Evolutionary conservation across 2,329 filamentous ascomycete genomes (phyloP), one percentile per base, ranked within the genome.

Genomic region (Fusarium sp.): DNA sequence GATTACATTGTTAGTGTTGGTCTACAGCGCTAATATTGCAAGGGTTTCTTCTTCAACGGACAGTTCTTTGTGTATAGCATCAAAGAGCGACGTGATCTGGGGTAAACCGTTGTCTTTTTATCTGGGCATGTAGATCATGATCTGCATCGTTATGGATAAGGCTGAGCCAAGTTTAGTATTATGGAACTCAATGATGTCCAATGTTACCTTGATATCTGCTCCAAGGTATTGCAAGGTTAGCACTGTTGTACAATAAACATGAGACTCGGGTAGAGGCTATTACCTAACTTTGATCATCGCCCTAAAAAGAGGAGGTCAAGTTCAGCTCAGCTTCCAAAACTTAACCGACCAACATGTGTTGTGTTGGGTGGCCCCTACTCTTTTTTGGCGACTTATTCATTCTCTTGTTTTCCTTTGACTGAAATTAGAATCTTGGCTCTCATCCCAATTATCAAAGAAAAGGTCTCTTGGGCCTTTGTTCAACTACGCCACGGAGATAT

Each of bases 381-480:
- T 27, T 27, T 38, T 34, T 42, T 12, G 34, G 15, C 32, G 24
- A 27, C 22, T 16, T 14, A 16, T 43, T 43, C 18, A 27, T 22
- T 25, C 6, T 30, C n/a, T 25, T 50, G 20, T 24, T 15, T 25
- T 22, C 14, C 22, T 22, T 29, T 22, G n/a, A 50, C 22, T 56
- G 53, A 56, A 50, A 56, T 56, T 29, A 29, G 15, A 50, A 50
- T 50, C 30, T 56, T 56, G 53, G 43, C 53, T 29, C n/a, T 53
- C 24, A 29, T 29, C 50, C 22, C 24, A 38, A 49, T 24, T n/a
- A 22, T 4, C 16, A 51, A 57, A 57, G 30, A 15, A 43, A 43
- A 29, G 20, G 29, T n/a, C 47, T 29, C 18, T 20, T 52, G 6
- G 24, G 20, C 52, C 40, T 50, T 56, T 38, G 24, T 40, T 56